These are phyloP conservation scores for Rhizopus delemar DNA, from an alignment of 371 early-diverging fungal genomes.

Conservation along the genomic window DNA sequence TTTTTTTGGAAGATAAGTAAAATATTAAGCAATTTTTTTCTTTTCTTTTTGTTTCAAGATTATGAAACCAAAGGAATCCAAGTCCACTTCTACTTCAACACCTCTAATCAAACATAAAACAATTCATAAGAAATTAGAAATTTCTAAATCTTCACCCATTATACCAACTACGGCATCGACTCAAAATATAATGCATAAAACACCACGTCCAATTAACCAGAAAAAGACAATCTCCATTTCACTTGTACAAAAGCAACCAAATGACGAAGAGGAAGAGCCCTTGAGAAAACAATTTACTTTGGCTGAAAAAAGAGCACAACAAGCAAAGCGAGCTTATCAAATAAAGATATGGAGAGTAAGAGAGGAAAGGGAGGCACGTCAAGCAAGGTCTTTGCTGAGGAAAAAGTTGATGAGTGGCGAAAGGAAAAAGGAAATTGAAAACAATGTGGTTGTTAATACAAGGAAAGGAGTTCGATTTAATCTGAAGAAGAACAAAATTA, in stretches of 20 bases:
- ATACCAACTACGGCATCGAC: too few relatives aligned
- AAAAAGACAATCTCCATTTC: neutral
- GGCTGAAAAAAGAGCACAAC: conserved; percentile 38
- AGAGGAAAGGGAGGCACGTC: conserved; percentile 47
- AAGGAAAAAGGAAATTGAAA: neutral
- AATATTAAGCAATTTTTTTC: too few relatives aligned
- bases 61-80: too few relatives aligned
- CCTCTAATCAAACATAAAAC: too few relatives aligned
- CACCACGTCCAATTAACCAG: neutral
- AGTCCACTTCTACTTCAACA: too few relatives aligned
- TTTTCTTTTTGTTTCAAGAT: too few relatives aligned
- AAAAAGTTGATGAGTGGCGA: conserved; percentile 21
- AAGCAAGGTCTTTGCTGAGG: conserved; percentile 31
- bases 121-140: too few relatives aligned
- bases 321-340: conserved; percentile 42
- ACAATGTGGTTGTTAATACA: conserved; percentile 8
- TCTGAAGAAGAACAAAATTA: conserved; percentile 35
- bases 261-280: conserved; percentile 28
- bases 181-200: neutral
- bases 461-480: conserved; percentile 43
- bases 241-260: neutral
- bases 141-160: too few relatives aligned
- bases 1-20: too few relatives aligned
- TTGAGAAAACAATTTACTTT: conserved; percentile 32
- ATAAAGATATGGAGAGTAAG: conserved; percentile 48